Percentiles rank a stretch among this genome's conserved stretches.
These are phyloP conservation scores for Lepiota subincarnata DNA, from an alignment of 768 basidiomycete species.

Conservation along the genomic window DNA sequence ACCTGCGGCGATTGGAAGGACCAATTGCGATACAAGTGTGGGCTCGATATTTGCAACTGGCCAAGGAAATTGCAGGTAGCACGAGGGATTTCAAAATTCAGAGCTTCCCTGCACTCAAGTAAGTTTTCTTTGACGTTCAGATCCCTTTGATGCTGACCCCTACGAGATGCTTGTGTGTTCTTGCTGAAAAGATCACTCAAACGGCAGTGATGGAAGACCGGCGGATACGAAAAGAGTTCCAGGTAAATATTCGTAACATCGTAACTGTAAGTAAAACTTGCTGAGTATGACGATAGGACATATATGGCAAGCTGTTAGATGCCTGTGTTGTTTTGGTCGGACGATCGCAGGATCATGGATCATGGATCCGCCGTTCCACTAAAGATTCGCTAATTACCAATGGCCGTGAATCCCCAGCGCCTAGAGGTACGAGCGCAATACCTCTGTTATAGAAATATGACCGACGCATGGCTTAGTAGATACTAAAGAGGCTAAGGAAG, in stretches of 20 bases:
- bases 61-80: conserved; percentile 69
- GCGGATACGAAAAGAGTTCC: conserved; percentile 82
- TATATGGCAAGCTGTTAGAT: conserved; percentile 82
- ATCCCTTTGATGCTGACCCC: too few species aligned
- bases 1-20: conserved; percentile 78
- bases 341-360: conserved; percentile 67
- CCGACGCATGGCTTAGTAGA: not conserved
- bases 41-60: conserved; percentile 70
- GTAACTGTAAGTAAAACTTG: not conserved
- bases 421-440: conserved; percentile 40
- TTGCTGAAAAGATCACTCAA: conserved; percentile 82
- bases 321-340: conserved; percentile 70
- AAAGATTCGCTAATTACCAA: conserved; percentile 60
- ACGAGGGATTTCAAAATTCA: conserved; percentile 68
- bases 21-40: conserved; percentile 93
- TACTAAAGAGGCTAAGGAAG: conserved; percentile 31
- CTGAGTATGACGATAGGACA: conserved; percentile 47
- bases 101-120: conserved; percentile 73
- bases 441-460: not conserved
- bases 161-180: conserved; percentile 65
- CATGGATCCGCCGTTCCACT: conserved; percentile 70
- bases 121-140: conserved; percentile 13
- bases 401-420: conserved; percentile 69
- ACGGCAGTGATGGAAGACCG: conserved; percentile 91
- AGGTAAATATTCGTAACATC: conserved; percentile 38